Evolutionary conservation across 2,329 filamentous ascomycete genomes (phyloP).

Genomic region (Fusarium subtropicale): DNA sequence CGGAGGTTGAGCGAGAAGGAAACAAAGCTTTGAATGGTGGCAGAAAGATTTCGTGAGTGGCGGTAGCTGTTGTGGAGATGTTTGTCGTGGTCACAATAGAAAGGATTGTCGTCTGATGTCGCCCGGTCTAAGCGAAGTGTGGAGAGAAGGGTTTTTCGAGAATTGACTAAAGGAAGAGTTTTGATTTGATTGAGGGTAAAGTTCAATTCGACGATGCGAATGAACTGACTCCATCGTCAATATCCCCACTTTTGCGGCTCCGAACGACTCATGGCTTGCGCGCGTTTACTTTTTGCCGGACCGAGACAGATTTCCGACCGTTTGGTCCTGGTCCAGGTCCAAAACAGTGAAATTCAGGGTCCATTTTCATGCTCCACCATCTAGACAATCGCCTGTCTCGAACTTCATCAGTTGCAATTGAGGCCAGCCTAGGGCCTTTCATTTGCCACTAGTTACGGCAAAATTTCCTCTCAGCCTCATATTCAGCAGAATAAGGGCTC

Average conservation of each 20-base stretch:
- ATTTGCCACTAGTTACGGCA: constrained; percentile 19
- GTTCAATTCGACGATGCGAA: constrained; percentile 4
- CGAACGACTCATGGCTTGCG: constrained; percentile 22
- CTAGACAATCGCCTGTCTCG: not conserved
- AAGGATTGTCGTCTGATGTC: constrained; percentile 5
- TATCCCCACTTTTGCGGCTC: constrained; percentile 16
- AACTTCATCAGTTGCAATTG: constrained; percentile 8
- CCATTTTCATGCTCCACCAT: constrained; percentile 28
- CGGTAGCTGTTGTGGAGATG: constrained; percentile 21
- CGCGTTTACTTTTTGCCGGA: constrained; percentile 42
- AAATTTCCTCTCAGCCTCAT: constrained; percentile 27
- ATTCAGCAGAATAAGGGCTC: constrained; percentile 5
- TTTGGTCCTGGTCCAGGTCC: not conserved
- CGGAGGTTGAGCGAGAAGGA: not conserved
- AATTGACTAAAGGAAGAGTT: constrained; percentile 27
- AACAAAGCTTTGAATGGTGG: constrained; percentile 7
- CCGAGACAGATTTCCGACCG: constrained; percentile 9
- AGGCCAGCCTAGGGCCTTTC: not conserved
- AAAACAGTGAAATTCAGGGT: constrained; percentile 26
- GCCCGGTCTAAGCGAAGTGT: not conserved
- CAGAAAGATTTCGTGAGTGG: constrained; percentile 1
- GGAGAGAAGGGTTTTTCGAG: not conserved
- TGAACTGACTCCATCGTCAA: constrained; percentile 32
- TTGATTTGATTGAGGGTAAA: constrained; percentile 31
- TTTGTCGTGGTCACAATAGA: not conserved